A percentile compares a stretch with the other conserved stretches of the same genome.
Evolutionary conservation across 2,329 filamentous ascomycete genomes (phyloP).

Genomic region (Arthroderma uncinatum): DNA sequence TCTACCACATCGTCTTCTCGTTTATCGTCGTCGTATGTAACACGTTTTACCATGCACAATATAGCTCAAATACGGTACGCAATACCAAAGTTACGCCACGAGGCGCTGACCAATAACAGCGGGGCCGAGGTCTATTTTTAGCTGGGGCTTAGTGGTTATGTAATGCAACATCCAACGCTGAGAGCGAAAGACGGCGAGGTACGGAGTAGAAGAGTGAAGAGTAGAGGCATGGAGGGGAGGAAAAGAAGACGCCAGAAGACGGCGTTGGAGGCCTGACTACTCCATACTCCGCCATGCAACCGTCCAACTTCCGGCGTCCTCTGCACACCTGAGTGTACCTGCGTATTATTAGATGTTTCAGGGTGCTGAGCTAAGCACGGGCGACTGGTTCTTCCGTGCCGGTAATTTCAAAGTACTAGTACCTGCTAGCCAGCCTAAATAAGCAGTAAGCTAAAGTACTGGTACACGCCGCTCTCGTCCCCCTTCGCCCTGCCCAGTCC

Average conservation of each 20-base stretch:
- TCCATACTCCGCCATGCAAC: too few relatives aligned
- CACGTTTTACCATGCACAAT: background rate
- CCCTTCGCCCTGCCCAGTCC: background rate
- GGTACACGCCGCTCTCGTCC: background rate
- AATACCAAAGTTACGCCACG: background rate
- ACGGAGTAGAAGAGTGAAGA: background rate
- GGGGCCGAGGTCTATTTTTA: background rate
- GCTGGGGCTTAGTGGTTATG: background rate
- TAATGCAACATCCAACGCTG: background rate
- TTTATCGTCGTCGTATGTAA: background rate
- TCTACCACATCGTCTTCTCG: background rate
- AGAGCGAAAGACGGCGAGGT: too few relatives aligned
- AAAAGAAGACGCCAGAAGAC: background rate
- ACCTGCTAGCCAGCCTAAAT: background rate
- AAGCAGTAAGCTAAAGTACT: background rate
- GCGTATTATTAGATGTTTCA: constrained; percentile 1
- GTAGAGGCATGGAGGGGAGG: background rate
- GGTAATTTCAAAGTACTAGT: background rate
- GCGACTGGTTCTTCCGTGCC: background rate
- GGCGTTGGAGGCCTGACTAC: too few relatives aligned
- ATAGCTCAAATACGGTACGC: background rate
- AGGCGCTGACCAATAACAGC: background rate
- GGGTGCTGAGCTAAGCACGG: background rate
- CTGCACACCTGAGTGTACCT: background rate
- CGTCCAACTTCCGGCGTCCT: background rate